Conservation (phyloP, 306 rosid genomes). For the Corylus avellana region DNA sequence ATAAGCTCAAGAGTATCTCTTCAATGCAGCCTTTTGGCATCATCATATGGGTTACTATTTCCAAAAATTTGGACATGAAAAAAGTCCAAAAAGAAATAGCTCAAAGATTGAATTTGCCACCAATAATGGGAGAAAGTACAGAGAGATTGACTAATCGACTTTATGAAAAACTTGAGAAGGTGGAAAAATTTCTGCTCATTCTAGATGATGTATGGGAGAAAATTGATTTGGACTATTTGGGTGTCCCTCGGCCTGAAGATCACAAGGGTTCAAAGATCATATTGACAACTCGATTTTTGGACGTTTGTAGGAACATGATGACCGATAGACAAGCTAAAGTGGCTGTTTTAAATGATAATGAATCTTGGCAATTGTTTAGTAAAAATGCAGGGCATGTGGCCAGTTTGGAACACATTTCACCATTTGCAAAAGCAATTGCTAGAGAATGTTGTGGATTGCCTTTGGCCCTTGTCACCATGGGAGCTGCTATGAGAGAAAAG, state of each 20-base stretch:
- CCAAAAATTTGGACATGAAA: conserved; percentile 10
- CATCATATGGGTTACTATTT: conserved; percentile 22
- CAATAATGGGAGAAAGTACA: conserved; percentile 10
- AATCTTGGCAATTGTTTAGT: too few species aligned
- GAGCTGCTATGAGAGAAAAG: too few species aligned
- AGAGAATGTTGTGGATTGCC: too few species aligned
- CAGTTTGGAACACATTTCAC: too few species aligned
- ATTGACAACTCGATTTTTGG: conserved; percentile 12
- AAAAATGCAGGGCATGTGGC: too few species aligned
- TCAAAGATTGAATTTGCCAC: conserved; percentile 7
- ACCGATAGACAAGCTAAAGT: not conserved
- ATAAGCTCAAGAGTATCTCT: not conserved
- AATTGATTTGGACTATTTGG: conserved; percentile 18
- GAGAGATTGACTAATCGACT: conserved; percentile 13
- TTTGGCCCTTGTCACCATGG: too few species aligned
- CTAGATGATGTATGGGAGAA: conserved; percentile 27
- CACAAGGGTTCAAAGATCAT: conserved; percentile 21
- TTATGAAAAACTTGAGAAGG: conserved; percentile 7
- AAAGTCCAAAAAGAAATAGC: conserved; percentile 21
- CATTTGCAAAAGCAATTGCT: too few species aligned
- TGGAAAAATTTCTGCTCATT: not conserved
- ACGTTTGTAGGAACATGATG: conserved; percentile 29
- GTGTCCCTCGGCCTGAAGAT: conserved; percentile 23
- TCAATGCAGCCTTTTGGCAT: conserved; percentile 13
- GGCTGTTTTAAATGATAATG: conserved; percentile 16